Evolutionary conservation across 2,329 filamentous ascomycete genomes (phyloP), one percentile per base, ranked within the genome.

Genomic region (Xylaria digitata): DNA sequence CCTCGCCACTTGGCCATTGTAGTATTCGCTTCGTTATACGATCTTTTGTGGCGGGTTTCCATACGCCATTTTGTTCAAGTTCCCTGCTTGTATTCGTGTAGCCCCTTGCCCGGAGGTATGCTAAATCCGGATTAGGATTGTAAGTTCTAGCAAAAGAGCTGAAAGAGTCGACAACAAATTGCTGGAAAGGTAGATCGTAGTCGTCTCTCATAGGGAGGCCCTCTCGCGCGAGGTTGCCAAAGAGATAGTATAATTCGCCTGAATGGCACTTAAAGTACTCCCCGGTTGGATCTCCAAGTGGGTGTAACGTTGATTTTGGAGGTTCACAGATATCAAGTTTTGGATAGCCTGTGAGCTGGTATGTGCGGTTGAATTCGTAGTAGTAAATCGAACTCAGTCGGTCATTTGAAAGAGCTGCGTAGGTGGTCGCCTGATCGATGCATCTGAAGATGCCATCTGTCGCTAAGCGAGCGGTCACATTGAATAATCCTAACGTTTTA

Each of bases 361-460:
- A 86, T 0, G 84, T 84, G 50, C 87, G 82, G 66, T 88, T 85
- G 71, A 89, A 85, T 73, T 89, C 85, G 76, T 89, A 90, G 74
- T 84, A 88, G 74, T 85, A 89, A 0, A 86, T 79, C 3, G 79
- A 76, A 32, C 80, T 75, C 72, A 88, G 85, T 0, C 82, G 81
- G 2, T 78, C 76, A 17, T 80, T 82, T 17, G 73, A 65, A 0
- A 83, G 77, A 2, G 82, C 86, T 0, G 84, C 80, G 72, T 84
- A 84, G 6, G 84, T 84, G 2, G 87, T 89, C 5, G 86, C 86
- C 75, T 89, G 82, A 73, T 88, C 85, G 57, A 86, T 78, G 74
- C 87, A 90, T 63, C 86, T 84, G 80, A 89, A 89, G 8, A 84
- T 82, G 58, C 82, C 85, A 74, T 89, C 87, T 2, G 87, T 89